phyloP scores from a whole-genome alignment of 805 yeast species.

The Kodamaea hsintzibuensis region DNA sequence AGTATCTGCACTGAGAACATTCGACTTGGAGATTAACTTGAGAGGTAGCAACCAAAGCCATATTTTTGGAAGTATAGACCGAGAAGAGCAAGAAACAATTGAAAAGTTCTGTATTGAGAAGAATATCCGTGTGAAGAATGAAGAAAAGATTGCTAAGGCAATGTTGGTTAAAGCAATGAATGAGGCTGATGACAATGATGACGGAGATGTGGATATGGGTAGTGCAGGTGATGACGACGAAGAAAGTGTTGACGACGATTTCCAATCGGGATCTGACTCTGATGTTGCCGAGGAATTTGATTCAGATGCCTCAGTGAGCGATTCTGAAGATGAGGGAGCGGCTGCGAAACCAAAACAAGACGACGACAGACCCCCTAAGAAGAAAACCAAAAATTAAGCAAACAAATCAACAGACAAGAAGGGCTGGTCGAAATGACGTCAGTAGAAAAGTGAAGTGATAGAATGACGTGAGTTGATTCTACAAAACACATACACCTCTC shows the following conservation, averaged over 20 bases:
- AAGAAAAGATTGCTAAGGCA: conserved; percentile 83
- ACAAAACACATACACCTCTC: not conserved
- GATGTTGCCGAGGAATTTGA: conserved; percentile 87
- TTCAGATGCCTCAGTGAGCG: conserved; percentile 53
- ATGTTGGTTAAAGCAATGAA: conserved; percentile 76
- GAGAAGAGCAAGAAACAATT: conserved; percentile 82
- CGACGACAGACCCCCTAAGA: conserved; percentile 17
- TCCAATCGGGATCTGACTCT: conserved; percentile 59
- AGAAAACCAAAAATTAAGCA: conserved; percentile 18
- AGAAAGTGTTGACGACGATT: conserved; percentile 86
- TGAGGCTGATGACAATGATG: conserved; percentile 54
- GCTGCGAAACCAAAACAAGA: conserved; percentile 4
- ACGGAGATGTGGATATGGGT: conserved; percentile 52
- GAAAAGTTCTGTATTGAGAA: conserved; percentile 77
- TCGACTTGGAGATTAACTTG: conserved; percentile 81
- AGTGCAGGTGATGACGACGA: conserved; percentile 74
- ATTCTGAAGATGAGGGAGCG: conserved; percentile 24
- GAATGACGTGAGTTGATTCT: not conserved
- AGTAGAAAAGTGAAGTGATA: not conserved
- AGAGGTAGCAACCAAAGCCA: conserved; percentile 66
- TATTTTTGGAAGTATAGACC: conserved; percentile 82
- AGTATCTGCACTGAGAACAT: conserved; percentile 78
- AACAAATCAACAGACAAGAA: too few relatives aligned
- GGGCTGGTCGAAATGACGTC: not conserved
- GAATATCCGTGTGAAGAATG: conserved; percentile 80